Evolutionary conservation across 2,329 filamentous ascomycete species (phyloP).

Genomic region (Talaromyces piceae): DNA sequence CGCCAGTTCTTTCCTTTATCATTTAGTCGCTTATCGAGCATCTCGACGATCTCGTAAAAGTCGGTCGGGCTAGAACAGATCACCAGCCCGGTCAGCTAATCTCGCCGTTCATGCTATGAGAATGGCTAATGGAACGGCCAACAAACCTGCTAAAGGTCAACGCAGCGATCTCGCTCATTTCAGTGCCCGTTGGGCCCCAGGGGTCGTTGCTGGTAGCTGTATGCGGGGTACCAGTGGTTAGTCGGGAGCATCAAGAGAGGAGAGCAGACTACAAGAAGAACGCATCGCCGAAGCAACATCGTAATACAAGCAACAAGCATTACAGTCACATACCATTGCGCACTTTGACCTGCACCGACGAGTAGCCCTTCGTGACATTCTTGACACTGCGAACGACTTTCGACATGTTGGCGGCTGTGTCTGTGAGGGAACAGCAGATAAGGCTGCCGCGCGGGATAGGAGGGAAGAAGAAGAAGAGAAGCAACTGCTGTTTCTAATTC

Average conservation of each 20-base stretch:
- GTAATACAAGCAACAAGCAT: not conserved
- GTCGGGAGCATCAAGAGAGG: not conserved
- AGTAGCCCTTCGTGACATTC: conserved; percentile 99
- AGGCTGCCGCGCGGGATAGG: not conserved
- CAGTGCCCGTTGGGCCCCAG: conserved; percentile 94
- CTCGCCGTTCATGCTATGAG: too few species aligned
- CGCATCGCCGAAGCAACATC: not conserved
- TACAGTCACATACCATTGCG: conserved; percentile 69
- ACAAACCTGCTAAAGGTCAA: conserved; percentile 95
- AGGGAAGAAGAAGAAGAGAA: not conserved
- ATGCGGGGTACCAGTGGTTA: conserved; percentile 6
- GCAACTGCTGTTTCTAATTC: not conserved
- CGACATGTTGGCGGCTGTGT: conserved; percentile 58
- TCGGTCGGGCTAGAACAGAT: conserved; percentile 65
- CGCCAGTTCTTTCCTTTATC: conserved; percentile 99
- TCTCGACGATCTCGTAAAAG: conserved; percentile 99
- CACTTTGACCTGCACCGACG: conserved; percentile 92
- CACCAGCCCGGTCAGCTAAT: conserved; percentile 5
- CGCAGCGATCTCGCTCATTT: conserved; percentile 98
- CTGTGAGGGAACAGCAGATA: not conserved
- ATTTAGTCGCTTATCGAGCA: conserved; percentile 96
- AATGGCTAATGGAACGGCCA: too few species aligned
- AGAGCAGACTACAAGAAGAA: not conserved
- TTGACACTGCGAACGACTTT: conserved; percentile 96
- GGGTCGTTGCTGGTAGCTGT: conserved; percentile 96